These are phyloP conservation scores for Tetrapisispora nanseiensis DNA, from an alignment of 805 yeast genomes.

Conservation along the genomic window DNA sequence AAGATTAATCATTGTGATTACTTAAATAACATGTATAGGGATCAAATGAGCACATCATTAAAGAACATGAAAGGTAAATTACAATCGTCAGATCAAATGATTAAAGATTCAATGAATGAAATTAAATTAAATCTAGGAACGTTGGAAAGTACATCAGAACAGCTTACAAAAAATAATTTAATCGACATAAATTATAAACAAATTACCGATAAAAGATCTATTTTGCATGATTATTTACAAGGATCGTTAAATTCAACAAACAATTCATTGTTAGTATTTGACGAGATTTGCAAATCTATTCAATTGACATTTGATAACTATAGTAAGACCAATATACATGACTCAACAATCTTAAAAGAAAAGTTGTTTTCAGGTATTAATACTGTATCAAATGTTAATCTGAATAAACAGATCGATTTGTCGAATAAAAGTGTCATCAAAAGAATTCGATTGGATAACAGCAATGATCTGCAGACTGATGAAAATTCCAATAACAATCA, in stretches of 20 bases:
- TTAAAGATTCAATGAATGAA: conserved; percentile 10
- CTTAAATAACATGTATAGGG: conserved; percentile 17
- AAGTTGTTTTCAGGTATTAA: not conserved
- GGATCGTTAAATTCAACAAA: conserved; percentile 4
- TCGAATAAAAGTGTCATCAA: not conserved
- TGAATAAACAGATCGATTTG: not conserved
- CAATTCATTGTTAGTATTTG: conserved; percentile 8
- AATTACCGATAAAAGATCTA: conserved; percentile 12
- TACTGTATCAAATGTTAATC: not conserved
- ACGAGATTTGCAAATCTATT: conserved; percentile 8
- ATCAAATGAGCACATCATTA: conserved; percentile 13
- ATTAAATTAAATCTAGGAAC: conserved; percentile 14
- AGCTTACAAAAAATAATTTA: conserved; percentile 6
- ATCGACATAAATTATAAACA: conserved; percentile 12
- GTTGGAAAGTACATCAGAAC: not conserved
- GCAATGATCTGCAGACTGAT: not conserved
- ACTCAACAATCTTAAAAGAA: not conserved
- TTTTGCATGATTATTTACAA: conserved; percentile 8
- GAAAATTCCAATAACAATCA: not conserved
- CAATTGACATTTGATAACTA: conserved; percentile 1
- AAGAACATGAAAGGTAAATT: conserved; percentile 13
- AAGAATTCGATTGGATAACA: not conserved
- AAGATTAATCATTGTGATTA: conserved; percentile 28
- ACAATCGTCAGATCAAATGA: conserved; percentile 10
- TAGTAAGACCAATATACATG: not conserved